phyloP scores from a whole-genome alignment of 1,139 yeast species.

The Meyerozyma athensensis region DNA sequence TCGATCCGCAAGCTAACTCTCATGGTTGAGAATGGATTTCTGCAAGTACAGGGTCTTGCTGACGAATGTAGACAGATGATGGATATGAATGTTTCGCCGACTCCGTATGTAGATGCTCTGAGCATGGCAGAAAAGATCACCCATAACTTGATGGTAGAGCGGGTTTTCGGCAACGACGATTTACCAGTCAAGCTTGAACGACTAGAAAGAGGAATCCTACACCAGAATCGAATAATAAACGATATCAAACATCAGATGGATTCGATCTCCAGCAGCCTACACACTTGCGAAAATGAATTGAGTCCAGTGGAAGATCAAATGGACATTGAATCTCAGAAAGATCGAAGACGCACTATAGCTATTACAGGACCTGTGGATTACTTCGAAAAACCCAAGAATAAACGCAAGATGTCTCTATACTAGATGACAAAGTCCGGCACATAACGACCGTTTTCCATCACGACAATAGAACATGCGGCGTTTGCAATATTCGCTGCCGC shows the following conservation, averaged over 20 bases:
- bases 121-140: background rate
- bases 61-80: background rate
- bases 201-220: background rate
- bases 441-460: background rate
- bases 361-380: background rate
- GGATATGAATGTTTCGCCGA: background rate
- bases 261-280: background rate
- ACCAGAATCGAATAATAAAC: background rate
- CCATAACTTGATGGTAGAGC: background rate
- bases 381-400: background rate
- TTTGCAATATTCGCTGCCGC: constrained; percentile 4
- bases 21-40: background rate
- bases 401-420: background rate
- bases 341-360: background rate
- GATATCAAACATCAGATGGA: background rate
- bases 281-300: too few species aligned
- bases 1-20: background rate
- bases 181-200: background rate
- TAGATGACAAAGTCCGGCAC: background rate
- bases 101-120: background rate
- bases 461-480: background rate
- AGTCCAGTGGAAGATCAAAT: too few species aligned
- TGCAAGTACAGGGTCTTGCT: background rate
- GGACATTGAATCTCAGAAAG: too few species aligned
- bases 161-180: background rate